Evolutionary conservation across 2,329 filamentous ascomycete genomes (phyloP).

Genomic region (Chrysoporthe puriensis): DNA sequence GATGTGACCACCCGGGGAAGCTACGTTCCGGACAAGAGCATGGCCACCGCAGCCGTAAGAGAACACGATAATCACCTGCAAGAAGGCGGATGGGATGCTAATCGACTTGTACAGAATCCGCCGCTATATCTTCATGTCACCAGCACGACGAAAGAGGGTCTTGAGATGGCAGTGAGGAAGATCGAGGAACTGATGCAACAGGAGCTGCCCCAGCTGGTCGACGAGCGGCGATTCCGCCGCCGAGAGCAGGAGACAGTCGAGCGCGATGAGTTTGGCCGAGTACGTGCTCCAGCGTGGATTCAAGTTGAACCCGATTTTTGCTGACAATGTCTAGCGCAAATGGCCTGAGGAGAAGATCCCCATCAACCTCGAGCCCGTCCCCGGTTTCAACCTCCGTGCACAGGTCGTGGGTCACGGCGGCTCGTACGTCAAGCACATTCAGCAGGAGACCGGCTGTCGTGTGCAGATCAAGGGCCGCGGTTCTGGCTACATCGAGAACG

Average conservation of each 20-base stretch:
- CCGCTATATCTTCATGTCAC: conserved; percentile 95
- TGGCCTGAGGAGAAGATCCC: conserved; percentile 97
- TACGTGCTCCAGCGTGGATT: conserved; percentile 29
- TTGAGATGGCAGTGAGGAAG: conserved; percentile 83
- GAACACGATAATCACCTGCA: not conserved
- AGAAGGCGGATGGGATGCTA: conserved; percentile 15
- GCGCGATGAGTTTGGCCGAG: conserved; percentile 33
- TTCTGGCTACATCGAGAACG: conserved; percentile 89
- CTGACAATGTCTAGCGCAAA: conserved; percentile 67
- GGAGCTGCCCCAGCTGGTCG: conserved; percentile 91
- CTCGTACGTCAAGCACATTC: conserved; percentile 97
- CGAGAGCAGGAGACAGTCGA: conserved; percentile 49
- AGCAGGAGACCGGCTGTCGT: conserved; percentile 90
- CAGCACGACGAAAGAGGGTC: conserved; percentile 86
- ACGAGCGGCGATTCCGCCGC: conserved; percentile 83
- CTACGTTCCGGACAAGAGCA: conserved; percentile 96
- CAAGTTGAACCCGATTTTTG: conserved; percentile 32
- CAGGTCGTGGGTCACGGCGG: conserved; percentile 95
- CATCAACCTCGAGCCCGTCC: conserved; percentile 86
- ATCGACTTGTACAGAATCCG: conserved; percentile 67
- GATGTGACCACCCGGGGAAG: conserved; percentile 98
- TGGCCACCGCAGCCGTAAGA: conserved; percentile 90
- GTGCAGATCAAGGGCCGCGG: conserved; percentile 98
- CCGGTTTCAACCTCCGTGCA: conserved; percentile 92
- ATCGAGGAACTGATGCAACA: conserved; percentile 97